Evolutionary conservation across 2,329 filamentous ascomycete genomes (phyloP).

Genomic region (Colletotrichum navitas): DNA sequence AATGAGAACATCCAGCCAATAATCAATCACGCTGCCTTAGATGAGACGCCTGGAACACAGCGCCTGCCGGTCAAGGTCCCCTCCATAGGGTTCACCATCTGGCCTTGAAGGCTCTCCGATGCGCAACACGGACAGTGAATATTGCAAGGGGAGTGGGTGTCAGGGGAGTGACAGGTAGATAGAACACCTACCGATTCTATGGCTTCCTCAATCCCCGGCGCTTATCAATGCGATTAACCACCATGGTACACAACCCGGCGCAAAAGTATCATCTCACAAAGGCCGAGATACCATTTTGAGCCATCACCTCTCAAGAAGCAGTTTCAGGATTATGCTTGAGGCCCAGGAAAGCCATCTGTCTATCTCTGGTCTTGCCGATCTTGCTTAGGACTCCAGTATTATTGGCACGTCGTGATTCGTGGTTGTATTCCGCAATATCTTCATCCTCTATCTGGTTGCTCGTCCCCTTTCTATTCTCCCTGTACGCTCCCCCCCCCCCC

Average conservation of each 20-base stretch:
- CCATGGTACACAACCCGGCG: slow-evolving; percentile 24
- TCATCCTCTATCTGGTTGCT: slow-evolving; percentile 24
- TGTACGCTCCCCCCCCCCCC: slow-evolving; percentile 1
- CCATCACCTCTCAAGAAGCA: slow-evolving; percentile 29
- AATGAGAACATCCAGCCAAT: slow-evolving; percentile 37
- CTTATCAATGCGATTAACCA: slow-evolving; percentile 34
- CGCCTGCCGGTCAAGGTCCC: slow-evolving; percentile 18
- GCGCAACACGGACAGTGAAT: slow-evolving; percentile 34
- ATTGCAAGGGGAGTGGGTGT: slow-evolving; percentile 29
- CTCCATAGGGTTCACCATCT: slow-evolving; percentile 27
- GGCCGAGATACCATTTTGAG: slow-evolving; percentile 22
- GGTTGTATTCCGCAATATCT: slow-evolving; percentile 30
- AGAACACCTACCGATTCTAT: slow-evolving; percentile 17
- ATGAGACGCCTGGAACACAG: slow-evolving; percentile 40
- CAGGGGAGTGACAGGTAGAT: slow-evolving; percentile 25
- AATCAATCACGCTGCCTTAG: slow-evolving; percentile 27
- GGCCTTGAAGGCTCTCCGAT: slow-evolving; percentile 27
- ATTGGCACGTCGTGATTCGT: slow-evolving; percentile 29
- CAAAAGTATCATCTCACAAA: slow-evolving; percentile 21
- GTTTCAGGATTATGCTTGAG: slow-evolving; percentile 40
- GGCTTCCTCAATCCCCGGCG: slow-evolving; percentile 26
- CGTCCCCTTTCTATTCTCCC: slow-evolving; percentile 17
- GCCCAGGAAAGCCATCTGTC: slow-evolving; percentile 22
- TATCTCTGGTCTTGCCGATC: slow-evolving; percentile 17
- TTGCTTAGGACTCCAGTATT: slow-evolving; percentile 11